Evolutionary conservation across 345 rosid genomes (phyloP).

Genomic region (Euclidium syriacum): DNA sequence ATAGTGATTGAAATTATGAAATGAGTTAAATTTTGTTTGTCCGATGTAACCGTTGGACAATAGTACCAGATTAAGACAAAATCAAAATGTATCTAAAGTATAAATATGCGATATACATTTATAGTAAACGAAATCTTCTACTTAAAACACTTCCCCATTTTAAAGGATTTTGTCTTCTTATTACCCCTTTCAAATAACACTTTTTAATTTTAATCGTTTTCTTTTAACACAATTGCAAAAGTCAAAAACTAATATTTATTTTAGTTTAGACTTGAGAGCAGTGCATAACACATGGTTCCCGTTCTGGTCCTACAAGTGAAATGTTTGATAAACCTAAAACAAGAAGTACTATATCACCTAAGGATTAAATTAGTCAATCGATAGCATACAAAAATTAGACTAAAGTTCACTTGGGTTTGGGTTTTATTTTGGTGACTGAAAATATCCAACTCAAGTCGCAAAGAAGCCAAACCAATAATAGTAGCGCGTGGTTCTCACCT

Average conservation of each 20-base stretch:
- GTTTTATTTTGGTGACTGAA: not conserved
- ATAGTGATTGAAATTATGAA: not conserved
- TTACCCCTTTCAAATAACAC: not conserved
- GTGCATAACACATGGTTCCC: not conserved
- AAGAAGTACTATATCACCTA: too few species aligned
- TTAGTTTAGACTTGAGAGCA: too few species aligned
- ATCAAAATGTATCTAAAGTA: slow-evolving; percentile 22
- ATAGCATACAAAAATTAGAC: not conserved
- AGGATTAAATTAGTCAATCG: too few species aligned
- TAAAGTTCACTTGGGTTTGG: not conserved
- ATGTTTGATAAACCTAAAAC: too few species aligned
- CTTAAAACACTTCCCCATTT: slow-evolving; percentile 18
- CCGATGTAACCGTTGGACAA: not conserved
- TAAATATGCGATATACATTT: slow-evolving; percentile 8
- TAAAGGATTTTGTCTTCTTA: not conserved
- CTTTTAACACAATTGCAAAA: not conserved
- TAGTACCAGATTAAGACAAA: slow-evolving; percentile 6
- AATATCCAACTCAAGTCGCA: not conserved
- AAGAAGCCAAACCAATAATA: not conserved
- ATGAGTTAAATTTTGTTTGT: slow-evolving; percentile 1
- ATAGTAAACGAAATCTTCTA: slow-evolving; percentile 21
- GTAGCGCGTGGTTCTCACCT: not conserved
- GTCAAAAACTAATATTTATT: too few species aligned
- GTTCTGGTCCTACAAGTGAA: not conserved
- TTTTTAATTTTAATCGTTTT: not conserved